Evolutionary conservation across 495 filamentous ascomycete genomes (phyloP), one percentile per base, ranked within the genome.

Genomic region (Xylaria bambusicola): DNA sequence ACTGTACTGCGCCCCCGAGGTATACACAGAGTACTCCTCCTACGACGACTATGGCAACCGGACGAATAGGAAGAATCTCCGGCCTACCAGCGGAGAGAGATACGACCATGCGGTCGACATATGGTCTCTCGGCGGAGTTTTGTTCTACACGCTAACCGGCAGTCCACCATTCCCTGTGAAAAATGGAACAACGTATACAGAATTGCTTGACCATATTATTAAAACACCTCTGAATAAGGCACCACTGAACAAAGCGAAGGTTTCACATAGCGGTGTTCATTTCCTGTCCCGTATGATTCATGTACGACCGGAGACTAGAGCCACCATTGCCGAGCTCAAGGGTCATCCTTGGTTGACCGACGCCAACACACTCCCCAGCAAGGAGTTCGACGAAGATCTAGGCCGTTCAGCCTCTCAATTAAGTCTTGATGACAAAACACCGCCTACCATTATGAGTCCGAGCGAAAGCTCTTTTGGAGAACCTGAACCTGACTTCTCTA

Each of bases 1-100:
- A 35, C 78, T 98, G 9, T 98, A 97, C 69, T 97, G 95, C 67
- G 94, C 94, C 2, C 94, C 94, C 1, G 94, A 98, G 68, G 92
- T 98, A 2, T 98, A 96, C 67, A 88, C 89, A 0, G 88, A 92
- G 51, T 97, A 91, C 70, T 72, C 74, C n/a, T 76, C 83, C 42
- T 85, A 84, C 60, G 77, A 82, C 60, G 63, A 73, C 6, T 56
- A 62, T 33, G 79, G 80, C 44, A 71, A 71, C 15, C 77, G 80
- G 44, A 71, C 75, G 27, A 68, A 69, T 23, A 76, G 72, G 24
- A 75, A 68, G 23, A 73, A 72, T 41, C 65, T 66, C 6, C 68
- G 71, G 3, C 36, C 56, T 49, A 51, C 68, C 15, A 71, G 73
- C 15, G 75, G 74, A 17, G 79, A 80, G 51, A 82, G 88, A 7